Base-by-base conservation (phyloP, 2,329 filamentous ascomycete genomes). In the Blumeriella jaapii region DNA sequence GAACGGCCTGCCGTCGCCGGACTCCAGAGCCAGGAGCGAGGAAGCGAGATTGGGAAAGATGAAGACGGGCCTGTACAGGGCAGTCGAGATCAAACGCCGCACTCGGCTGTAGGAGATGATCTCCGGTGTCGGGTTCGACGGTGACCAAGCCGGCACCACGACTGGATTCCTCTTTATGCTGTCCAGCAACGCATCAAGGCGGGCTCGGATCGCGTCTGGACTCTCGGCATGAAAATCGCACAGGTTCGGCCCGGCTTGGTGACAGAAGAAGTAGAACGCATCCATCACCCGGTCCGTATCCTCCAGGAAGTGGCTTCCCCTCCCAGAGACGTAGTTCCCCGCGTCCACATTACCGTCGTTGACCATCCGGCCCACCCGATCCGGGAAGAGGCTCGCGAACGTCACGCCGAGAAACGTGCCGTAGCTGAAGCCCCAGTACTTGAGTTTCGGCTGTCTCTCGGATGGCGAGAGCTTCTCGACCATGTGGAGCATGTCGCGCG, bases 371-470 rank as follows among this genome's bases (percentile, higher is more conserved):
- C 57, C 62, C 6, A 68, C 50, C 14, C 51, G 52, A 1, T 55
- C 54, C 0, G 63, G 63, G 36, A 57, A 63, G 51, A 65, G 54
- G 3, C 57, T 56, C 6, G 62, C 62, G 39, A 66, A 65, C 0
- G 57, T 61, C n/a, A 57, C 59, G 1, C 62, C 62, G 3, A 65
- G 50, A 5, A 60, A 52, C 0, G 60, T 64, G 4, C 63, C 63
- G 39, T 71, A 71, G 5, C 64, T 68, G 34, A 69, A 61, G 0
- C 68, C 66, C 55, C 64, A 61, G 43, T 68, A 71, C 45, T 63
- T 62, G 18, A 69, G 43, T 41, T 52, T 55, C 27, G 44, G 36
- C 41, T 38, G 35, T 39, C 48, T 29, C n/a, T n/a, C n/a, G n/a
- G n/a, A n/a, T n/a, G n/a, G n/a, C n/a, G n/a, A n/a, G n/a, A 38